Base-by-base conservation (phyloP, 2,329 filamentous ascomycete species). In the Fusarium ramigenum region DNA sequence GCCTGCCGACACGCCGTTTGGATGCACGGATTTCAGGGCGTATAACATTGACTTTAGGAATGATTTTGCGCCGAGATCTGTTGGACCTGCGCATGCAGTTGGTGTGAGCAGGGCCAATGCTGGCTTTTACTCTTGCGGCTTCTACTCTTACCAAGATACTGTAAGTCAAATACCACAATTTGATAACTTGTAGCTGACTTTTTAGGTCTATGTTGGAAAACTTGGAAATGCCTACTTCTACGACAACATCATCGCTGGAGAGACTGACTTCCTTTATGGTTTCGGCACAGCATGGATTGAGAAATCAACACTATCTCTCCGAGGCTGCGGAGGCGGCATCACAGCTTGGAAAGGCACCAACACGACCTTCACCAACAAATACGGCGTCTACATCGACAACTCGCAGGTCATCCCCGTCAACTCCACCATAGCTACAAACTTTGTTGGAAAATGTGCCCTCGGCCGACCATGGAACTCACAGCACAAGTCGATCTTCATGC, bases 41-140 rank as follows among this genome's bases (percentile, higher is more conserved):
- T 93, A 93, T 79, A 93, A 93, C 75, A 82, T 93, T 43, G 87
- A 93, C 76, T 90, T 93, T 71, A 83, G 87, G 25, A 93, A 93
- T 74, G 85, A 88, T 49, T 91, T 85, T 73, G 82, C 84, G 0
- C 86, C 87, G 0, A 78, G 79, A 30, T 73, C 86, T 4, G 84
- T 84, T 40, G 90, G 90, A 0, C 91, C 90, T 0, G 84, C 87
- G 7, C 85, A 92, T 44, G 90, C 91, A 0, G 76, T 92, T 11
- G 89, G 87, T 23, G 84, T 92, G 9, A 88, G 87, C 69, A 87
- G 89, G 49, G 90, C 91, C 1, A 93, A 93, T 77, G 86, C 89
- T 0, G 89, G 90, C 0, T 93, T 93, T 77, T 93, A 93, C 78
- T 88, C 87, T 52, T 90, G 88, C 52, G 89, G 90, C 0, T 89